Evolutionary conservation across 2,329 filamentous ascomycete species (phyloP), one percentile per base, ranked within the genome.

Genomic region (Talaromyces sp.): DNA sequence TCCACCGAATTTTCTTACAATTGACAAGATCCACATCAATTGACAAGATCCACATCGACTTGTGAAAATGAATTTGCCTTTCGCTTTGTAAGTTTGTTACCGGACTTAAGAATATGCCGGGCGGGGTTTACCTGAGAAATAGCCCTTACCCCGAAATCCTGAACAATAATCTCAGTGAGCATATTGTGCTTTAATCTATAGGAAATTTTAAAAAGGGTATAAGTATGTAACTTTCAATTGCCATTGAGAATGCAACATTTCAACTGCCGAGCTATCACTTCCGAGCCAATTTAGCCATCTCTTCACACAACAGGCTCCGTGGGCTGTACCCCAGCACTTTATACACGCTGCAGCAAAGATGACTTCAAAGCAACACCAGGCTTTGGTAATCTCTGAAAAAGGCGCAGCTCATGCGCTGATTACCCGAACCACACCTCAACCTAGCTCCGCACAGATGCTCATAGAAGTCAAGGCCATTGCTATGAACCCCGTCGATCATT

Each of bases 381-480:
- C 62, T 19, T 16, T 64, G 5, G 7, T 64, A 24, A 43, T 64
- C 24, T 19, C 62, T 2, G 43, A 59, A 14, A 54, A 64, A 16
- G 62, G 62, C 2, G 62, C 62, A 14, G 16, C 14, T 4, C 62
- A 64, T 45, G 31, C 54, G 9, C 10, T 59, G 8, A 33, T 43
- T n/a, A 59, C 41, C 33, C 33, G 62, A 47, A 13, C 11, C 41
- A 77, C 76, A 1, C 72, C 73, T 27, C 67, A 67, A 1, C 75
- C 77, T 0, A 74, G 75, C 7, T 74, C 77, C 0, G 67, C 72
- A 10, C 76, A 81, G 33, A 61, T 81, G 52, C 75, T 81, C n/a
- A 74, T 82, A 69, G 72, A 78, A 65, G 75, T 79, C 66, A 70
- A 75, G 16, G 75, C 78, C 16, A 70, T 80, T 27, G 79, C 77